A percentile compares a stretch with the other conserved stretches of the same genome.
These are phyloP conservation scores for Boletellus sp. DNA, from an alignment of 768 basidiomycete genomes.

Conservation along the genomic window DNA sequence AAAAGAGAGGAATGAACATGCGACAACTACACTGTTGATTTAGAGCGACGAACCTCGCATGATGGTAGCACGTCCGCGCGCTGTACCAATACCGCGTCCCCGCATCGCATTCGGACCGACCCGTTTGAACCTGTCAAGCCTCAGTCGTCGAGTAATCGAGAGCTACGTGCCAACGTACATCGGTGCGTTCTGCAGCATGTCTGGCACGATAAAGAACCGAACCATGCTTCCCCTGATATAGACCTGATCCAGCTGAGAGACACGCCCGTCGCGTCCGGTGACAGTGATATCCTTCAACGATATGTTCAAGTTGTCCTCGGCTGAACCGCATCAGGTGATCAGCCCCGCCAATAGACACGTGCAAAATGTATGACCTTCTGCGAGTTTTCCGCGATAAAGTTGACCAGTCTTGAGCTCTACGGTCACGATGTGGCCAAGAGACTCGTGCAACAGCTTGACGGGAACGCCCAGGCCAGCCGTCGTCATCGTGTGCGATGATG, in stretches of 20 bases:
- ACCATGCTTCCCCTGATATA: conserved; percentile 99
- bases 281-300: conserved; percentile 96
- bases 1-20: conserved; percentile 20
- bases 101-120: conserved; percentile 98
- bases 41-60: conserved; percentile 75
- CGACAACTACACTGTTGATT: conserved; percentile 4
- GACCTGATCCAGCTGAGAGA: conserved; percentile 97
- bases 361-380: conserved; percentile 61
- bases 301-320: conserved; percentile 98
- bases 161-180: conserved; percentile 61
- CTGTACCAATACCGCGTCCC: conserved; percentile 98
- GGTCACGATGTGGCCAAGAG: conserved; percentile 92
- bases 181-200: conserved; percentile 98
- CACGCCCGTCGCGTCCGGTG: conserved; percentile 95
- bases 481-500: conserved; percentile 33
- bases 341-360: conserved; percentile 13
- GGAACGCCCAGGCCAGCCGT: conserved; percentile 81
- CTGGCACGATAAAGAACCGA: conserved; percentile 98
- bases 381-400: conserved; percentile 93
- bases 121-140: conserved; percentile 84
- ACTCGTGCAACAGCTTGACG: conserved; percentile 94
- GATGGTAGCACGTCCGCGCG: conserved; percentile 96
- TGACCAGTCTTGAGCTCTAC: conserved; percentile 99
- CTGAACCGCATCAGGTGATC: conserved; percentile 42
- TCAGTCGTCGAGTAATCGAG: conserved; percentile 6